Evolutionary conservation across 805 yeast genomes (phyloP).

Genomic region (Blastobotrys mokoenaii): DNA sequence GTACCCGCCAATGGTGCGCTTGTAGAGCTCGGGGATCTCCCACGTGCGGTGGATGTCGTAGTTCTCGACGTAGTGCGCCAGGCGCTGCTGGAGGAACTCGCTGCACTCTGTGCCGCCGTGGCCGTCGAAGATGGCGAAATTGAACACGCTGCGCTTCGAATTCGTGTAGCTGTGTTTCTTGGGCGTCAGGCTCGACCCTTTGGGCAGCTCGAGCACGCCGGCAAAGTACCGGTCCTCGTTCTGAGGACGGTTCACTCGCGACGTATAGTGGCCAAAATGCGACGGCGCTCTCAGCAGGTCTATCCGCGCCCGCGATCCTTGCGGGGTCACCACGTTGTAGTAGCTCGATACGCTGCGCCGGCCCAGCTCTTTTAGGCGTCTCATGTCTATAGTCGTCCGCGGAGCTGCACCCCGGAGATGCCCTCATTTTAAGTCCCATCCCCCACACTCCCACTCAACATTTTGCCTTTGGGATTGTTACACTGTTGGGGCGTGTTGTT

Average conservation of each 20-base stretch:
- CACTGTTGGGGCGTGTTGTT: too few species aligned
- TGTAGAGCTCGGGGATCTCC: conserved; percentile 46
- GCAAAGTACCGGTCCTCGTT: conserved; percentile 81
- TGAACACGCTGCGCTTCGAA: conserved; percentile 38
- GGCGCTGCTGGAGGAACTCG: conserved; percentile 43
- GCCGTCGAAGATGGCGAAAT: conserved; percentile 80
- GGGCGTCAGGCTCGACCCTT: conserved; percentile 22
- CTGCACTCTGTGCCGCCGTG: conserved; percentile 86
- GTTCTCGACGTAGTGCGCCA: conserved; percentile 47
- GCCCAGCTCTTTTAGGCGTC: too few species aligned
- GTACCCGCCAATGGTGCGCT: conserved; percentile 61
- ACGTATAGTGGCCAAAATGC: conserved; percentile 69
- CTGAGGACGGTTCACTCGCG: conserved; percentile 63
- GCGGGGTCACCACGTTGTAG: conserved; percentile 6
- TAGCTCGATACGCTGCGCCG: conserved; percentile 6
- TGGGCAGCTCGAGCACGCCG: conserved; percentile 45
- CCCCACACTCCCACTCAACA: too few species aligned
- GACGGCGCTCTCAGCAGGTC: conserved; percentile 58
- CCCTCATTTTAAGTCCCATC: too few species aligned
- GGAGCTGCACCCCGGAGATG: too few species aligned
- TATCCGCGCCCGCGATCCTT: conserved; percentile 34
- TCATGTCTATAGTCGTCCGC: too few species aligned
- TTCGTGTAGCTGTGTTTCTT: conserved; percentile 4
- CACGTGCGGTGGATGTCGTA: conserved; percentile 29
- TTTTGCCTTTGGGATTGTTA: too few species aligned